A percentile compares a stretch with the other conserved stretches of the same genome.
These are phyloP conservation scores for Russula brevipes DNA, from an alignment of 768 basidiomycete species.

Conservation along the genomic window DNA sequence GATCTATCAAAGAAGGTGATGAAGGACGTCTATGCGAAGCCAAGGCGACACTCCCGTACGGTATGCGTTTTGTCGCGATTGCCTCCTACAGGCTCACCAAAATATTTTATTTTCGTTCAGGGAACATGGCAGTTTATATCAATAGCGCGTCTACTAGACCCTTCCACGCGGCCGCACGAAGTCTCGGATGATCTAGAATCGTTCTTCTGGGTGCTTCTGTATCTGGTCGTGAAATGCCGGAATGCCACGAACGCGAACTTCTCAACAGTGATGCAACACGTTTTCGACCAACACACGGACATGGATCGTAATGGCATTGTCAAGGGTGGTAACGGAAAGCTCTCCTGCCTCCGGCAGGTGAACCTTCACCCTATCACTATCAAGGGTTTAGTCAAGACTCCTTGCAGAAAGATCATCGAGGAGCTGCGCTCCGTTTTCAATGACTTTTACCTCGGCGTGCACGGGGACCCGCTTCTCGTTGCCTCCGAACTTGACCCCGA, in stretches of 20 bases:
- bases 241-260: not conserved
- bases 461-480: not conserved
- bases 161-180: not conserved
- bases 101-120: not conserved
- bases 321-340: not conserved
- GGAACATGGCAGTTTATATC: slow-evolving; percentile 26
- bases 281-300: not conserved
- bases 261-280: not conserved
- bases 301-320: not conserved
- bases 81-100: not conserved
- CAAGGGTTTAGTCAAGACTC: not conserved
- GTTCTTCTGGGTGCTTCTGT: slow-evolving; percentile 21
- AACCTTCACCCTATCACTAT: not conserved
- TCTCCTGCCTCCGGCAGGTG: not conserved
- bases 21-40: not conserved
- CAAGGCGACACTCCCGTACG: not conserved
- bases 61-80: not conserved
- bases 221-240: not conserved
- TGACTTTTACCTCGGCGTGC: not conserved
- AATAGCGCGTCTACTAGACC: not conserved
- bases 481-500: not conserved
- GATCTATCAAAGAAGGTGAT: slow-evolving; percentile 4
- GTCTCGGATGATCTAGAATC: slow-evolving; percentile 25
- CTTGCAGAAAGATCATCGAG: not conserved
- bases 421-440: not conserved